Evolutionary conservation across 495 filamentous ascomycete species (phyloP).

Genomic region (Cercophora newfieldiana): DNA sequence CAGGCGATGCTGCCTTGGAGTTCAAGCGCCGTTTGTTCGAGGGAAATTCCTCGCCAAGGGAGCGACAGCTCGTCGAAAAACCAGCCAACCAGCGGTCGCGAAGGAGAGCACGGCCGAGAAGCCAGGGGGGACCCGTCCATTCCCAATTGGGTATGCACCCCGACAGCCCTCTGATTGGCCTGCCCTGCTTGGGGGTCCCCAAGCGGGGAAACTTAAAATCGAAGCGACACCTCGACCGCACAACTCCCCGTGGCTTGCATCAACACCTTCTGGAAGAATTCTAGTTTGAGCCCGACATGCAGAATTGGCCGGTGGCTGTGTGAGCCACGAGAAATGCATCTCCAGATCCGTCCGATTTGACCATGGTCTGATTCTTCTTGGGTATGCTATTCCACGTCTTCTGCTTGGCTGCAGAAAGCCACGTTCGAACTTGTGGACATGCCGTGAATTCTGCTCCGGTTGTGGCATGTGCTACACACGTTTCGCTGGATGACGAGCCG

Average conservation of each 20-base stretch:
- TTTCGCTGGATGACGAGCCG: background rate
- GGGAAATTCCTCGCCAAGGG: constrained; percentile 8
- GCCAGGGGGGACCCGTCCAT: constrained; percentile 16
- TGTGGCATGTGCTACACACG: background rate
- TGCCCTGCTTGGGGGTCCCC: background rate
- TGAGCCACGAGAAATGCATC: background rate
- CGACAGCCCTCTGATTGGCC: constrained; percentile 20
- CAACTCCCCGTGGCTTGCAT: constrained; percentile 16
- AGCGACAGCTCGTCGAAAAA: background rate
- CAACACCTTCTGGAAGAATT: constrained; percentile 23
- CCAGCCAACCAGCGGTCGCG: background rate
- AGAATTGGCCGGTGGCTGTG: background rate
- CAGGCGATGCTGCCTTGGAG: background rate
- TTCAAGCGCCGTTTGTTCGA: background rate
- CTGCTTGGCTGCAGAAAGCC: constrained; percentile 13
- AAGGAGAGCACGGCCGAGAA: constrained; percentile 6
- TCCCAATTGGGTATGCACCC: constrained; percentile 38
- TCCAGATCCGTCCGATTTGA: constrained; percentile 12
- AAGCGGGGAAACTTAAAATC: constrained; percentile 8
- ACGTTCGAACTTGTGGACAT: background rate
- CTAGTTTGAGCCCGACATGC: constrained; percentile 6
- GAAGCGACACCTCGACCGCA: constrained; percentile 4
- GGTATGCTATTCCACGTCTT: background rate
- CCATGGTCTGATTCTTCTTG: background rate
- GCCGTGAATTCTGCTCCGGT: background rate